Base-by-base conservation (phyloP, 1,284 basidiomycete genomes). In the Fomitopsis betulina region DNA sequence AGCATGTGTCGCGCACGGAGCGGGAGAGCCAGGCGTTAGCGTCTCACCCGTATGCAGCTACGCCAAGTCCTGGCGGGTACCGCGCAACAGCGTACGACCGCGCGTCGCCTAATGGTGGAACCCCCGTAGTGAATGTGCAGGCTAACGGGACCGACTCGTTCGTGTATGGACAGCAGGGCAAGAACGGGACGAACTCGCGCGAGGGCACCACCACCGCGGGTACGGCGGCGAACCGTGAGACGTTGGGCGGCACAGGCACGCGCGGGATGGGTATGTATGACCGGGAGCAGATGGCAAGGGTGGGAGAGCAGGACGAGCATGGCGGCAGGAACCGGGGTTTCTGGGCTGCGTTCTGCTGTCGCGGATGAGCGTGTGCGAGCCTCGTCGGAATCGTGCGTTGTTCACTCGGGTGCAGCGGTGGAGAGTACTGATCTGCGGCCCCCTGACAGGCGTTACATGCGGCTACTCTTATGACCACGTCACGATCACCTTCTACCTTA, bases 321-420 rank as follows among this genome's bases (percentile, higher is more conserved):
- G 67, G 65, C 27, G 79, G 83, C 59, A 77, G 79, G 61, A 76
- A 79, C 62, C 80, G 72, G 73, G 79, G 61, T 72, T 76, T 68
- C 75, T 91, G 65, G 75, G 87, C 75, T 76, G 81, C 73, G 79
- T 89, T 68, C 70, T 92, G 67, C 89, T 88, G 60, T 89, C 88
- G 75, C 81, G 83, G 65, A 86, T 77, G 83, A 81, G 62, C 52
- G 30, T 52, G 47, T 61, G 58, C 55, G 19, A 8, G 49, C 15
- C 32, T 35, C 19, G 49, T 33, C 21, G 49, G 33, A 33, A 35
- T 33, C 33, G 49, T 33, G 21, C 33, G 49, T 51, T 45, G 23
- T 45, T 3, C 23, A 47, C 5, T 33, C 6, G 9, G n/a, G 13
- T 21, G 10, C 17, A 32, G 19, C 17, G 49, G 19, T 19, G 3